Conservation (phyloP, 768 basidiomycete genomes). For the Porpolomopsis calyptriformis region DNA sequence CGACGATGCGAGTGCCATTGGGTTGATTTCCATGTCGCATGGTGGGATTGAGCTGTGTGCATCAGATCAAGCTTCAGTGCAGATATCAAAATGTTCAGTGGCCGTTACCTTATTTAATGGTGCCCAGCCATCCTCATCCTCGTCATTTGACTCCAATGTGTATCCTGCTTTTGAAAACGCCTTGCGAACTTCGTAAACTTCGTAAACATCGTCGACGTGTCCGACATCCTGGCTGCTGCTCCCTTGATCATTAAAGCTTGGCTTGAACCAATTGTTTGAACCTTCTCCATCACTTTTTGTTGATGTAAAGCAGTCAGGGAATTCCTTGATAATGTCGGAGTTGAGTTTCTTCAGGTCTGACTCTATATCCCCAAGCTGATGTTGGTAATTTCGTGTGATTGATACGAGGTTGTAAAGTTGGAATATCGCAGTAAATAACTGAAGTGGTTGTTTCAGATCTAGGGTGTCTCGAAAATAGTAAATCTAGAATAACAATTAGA, state of each 20-base stretch:
- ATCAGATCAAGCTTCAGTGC: not conserved
- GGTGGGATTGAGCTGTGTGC: not conserved
- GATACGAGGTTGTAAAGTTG: conserved; percentile 3
- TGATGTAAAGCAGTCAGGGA: not conserved
- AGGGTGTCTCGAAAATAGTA: not conserved
- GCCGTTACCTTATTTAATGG: conserved; percentile 1
- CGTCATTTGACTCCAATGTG: conserved; percentile 1
- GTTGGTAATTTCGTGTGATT: not conserved
- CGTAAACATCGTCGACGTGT: conserved; percentile 1
- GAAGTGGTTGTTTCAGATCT: not conserved
- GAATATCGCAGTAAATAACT: not conserved
- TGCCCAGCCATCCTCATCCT: conserved; percentile 5
- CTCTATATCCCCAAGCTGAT: not conserved
- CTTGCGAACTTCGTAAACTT: conserved; percentile 1
- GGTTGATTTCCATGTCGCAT: conserved; percentile 1
- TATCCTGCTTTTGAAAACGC: conserved; percentile 2
- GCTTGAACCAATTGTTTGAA: not conserved
- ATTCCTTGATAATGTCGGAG: not conserved
- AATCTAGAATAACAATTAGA: conserved; percentile 1
- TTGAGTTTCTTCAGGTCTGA: not conserved
- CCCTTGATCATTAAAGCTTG: not conserved
- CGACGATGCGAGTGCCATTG: not conserved
- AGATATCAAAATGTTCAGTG: conserved; percentile 1
- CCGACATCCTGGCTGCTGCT: not conserved
- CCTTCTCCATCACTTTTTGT: not conserved